A percentile compares a stretch with the other conserved stretches of the same genome.
These are phyloP conservation scores for Talaromyces liani DNA, from an alignment of 495 filamentous ascomycete species.

Conservation along the genomic window DNA sequence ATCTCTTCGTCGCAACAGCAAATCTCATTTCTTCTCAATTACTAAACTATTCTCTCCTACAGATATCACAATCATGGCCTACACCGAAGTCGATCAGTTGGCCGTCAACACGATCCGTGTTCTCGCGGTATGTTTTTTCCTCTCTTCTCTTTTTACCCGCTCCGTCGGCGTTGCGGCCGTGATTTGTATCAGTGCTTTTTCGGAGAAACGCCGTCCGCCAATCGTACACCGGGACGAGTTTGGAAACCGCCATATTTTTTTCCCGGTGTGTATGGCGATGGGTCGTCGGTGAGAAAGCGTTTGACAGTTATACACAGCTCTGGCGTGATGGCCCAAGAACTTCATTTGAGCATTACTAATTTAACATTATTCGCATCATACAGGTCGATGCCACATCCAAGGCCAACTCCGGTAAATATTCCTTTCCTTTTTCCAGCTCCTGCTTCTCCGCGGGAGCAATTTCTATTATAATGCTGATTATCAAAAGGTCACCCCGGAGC, in stretches of 20 bases:
- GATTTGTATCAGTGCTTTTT: neutral
- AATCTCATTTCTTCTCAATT: neutral
- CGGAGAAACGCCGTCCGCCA: slow-evolving; percentile 3
- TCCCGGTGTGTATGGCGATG: neutral
- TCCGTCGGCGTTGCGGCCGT: slow-evolving; percentile 2
- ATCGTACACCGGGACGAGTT: neutral
- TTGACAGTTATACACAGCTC: neutral
- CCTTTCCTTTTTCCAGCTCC: neutral
- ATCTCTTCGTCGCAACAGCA: neutral
- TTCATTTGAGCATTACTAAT: neutral
- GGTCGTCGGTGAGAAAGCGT: neutral
- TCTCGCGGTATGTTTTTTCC: slow-evolving; percentile 62
- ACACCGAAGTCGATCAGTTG: slow-evolving; percentile 74
- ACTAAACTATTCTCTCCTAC: slow-evolving; percentile 3
- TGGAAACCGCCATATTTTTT: neutral
- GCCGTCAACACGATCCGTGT: slow-evolving; percentile 97
- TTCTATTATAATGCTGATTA: neutral
- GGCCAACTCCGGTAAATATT: slow-evolving; percentile 61
- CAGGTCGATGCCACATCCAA: slow-evolving; percentile 96
- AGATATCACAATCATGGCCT: slow-evolving; percentile 72
- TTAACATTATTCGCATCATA: slow-evolving; percentile 11
- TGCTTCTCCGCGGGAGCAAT: neutral
- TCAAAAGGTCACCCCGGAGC: slow-evolving; percentile 82
- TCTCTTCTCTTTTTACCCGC: neutral
- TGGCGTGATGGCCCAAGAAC: neutral